A percentile compares a stretch with the other conserved stretches of the same genome.
phyloP scores from a whole-genome alignment of 1,284 basidiomycete genomes.

The Tetrapyrgos nigripes region DNA sequence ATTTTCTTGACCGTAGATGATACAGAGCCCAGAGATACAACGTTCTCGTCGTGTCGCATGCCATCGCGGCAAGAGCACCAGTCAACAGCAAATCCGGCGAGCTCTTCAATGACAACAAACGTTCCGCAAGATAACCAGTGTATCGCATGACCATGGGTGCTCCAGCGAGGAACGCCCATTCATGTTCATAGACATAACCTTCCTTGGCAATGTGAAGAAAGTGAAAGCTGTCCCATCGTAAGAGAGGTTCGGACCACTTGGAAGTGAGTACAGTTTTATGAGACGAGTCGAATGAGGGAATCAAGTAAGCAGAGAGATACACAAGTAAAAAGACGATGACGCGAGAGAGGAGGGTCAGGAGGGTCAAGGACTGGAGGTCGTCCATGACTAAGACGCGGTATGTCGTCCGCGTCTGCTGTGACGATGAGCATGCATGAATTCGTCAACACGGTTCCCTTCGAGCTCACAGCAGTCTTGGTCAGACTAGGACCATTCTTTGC shows the following conservation, averaged over 20 bases:
- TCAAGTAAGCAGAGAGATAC: constrained; percentile 4
- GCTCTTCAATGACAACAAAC: constrained; percentile 30
- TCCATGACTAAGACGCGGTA: constrained; percentile 17
- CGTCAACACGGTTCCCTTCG: constrained; percentile 63
- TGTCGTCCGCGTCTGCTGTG: not conserved
- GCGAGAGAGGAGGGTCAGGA: constrained; percentile 27
- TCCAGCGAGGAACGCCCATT: constrained; percentile 90
- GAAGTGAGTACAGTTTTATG: constrained; percentile 40
- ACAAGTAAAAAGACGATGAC: constrained; percentile 16
- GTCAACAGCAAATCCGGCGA: constrained; percentile 33
- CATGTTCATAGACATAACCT: constrained; percentile 81
- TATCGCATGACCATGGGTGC: constrained; percentile 61
- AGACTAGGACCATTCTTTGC: constrained; percentile 64
- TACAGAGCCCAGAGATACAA: constrained; percentile 71
- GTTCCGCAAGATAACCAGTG: constrained; percentile 11
- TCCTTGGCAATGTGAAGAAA: constrained; percentile 72
- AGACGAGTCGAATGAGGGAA: constrained; percentile 41
- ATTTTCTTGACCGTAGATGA: constrained; percentile 55
- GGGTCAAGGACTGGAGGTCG: constrained; percentile 4
- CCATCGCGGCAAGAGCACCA: constrained; percentile 47
- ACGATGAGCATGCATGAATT: constrained; percentile 46
- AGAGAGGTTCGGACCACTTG: constrained; percentile 35
- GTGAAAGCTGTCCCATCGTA: constrained; percentile 94
- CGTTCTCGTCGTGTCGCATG: constrained; percentile 52
- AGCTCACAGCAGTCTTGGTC: constrained; percentile 63